Conservation (phyloP, 371 early-diverging fungal genomes). For the Mortierella sp. region DNA sequence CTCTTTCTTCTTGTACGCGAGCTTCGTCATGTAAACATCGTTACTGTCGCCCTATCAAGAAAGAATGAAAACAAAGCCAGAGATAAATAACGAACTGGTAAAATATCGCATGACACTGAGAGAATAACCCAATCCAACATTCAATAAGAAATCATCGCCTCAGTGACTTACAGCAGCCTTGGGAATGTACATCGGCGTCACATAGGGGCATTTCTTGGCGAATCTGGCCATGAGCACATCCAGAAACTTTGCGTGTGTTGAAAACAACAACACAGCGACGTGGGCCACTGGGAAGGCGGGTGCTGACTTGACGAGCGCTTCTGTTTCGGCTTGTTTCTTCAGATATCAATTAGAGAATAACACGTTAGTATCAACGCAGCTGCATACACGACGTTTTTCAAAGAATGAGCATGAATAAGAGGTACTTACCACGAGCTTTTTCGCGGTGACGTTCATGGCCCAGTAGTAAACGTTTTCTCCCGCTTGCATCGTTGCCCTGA, state of each 20-base stretch:
- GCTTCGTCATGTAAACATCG: conserved; percentile 56
- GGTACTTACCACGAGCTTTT: conserved; percentile 69
- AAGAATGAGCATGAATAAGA: too few species aligned
- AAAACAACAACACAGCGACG: conserved; percentile 72
- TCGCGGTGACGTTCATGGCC: conserved; percentile 77
- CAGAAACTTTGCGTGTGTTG: conserved; percentile 69
- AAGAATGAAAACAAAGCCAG: conserved; percentile 9
- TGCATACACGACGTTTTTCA: neutral
- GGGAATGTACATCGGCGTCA: conserved; percentile 77
- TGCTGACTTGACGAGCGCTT: conserved; percentile 72
- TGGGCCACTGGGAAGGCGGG: conserved; percentile 84
- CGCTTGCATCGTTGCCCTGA: conserved; percentile 58
- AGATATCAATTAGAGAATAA: neutral
- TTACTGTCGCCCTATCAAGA: conserved; percentile 59
- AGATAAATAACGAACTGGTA: neutral
- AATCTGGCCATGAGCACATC: conserved; percentile 82
- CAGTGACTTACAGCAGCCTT: conserved; percentile 65
- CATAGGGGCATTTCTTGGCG: conserved; percentile 83
- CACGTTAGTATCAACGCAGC: neutral
- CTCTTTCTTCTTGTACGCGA: conserved; percentile 67
- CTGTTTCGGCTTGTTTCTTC: conserved; percentile 82
- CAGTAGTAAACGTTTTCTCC: conserved; percentile 66
- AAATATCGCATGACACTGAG: too few species aligned
- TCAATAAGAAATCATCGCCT: neutral
- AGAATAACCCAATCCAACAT: too few species aligned